phyloP scores from a whole-genome alignment of 2,329 filamentous ascomycete species.

The Curvularia spicifera region DNA sequence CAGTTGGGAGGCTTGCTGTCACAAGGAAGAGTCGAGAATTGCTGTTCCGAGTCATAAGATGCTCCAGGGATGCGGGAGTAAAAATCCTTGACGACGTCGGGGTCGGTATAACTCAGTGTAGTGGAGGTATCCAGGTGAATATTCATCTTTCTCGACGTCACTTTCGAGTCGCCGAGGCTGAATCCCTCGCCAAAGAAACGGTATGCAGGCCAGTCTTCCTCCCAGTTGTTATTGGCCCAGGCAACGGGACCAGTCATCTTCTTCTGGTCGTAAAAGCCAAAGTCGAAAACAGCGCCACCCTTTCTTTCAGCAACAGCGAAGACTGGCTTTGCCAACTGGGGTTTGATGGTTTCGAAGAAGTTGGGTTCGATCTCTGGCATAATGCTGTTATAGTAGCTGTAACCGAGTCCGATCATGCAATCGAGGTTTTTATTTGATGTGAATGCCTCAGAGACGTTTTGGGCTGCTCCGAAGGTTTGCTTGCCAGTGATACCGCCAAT shows the following conservation, averaged over 20 bases:
- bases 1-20: neutral
- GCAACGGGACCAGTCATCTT: neutral
- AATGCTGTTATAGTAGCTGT: neutral
- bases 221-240: neutral
- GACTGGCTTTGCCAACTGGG: neutral
- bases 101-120: neutral
- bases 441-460: neutral
- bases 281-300: neutral
- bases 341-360: neutral
- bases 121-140: neutral
- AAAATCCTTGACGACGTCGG: neutral
- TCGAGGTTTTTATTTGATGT: neutral
- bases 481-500: neutral
- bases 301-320: neutral
- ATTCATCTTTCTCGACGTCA: neutral
- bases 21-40: neutral
- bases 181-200: neutral
- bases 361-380: neutral
- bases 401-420: neutral
- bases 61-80: neutral
- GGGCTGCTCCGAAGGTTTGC: neutral
- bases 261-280: neutral
- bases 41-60: neutral
- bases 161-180: neutral
- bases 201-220: neutral